These are phyloP conservation scores for Capillidium heterosporum DNA, from an alignment of 371 early-diverging fungal species.

Conservation along the genomic window DNA sequence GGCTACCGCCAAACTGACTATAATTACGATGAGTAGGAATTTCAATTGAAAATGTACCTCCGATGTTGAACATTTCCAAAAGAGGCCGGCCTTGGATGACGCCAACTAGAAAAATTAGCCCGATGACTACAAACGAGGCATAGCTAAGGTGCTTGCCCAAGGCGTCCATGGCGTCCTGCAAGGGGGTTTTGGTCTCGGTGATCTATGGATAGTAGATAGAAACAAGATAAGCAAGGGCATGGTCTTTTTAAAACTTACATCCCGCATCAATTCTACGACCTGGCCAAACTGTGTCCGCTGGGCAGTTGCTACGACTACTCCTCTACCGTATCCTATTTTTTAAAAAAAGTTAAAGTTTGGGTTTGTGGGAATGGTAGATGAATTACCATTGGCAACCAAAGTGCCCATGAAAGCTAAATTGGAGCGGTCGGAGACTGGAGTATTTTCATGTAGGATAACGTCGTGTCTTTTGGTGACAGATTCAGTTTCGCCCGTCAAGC, in stretches of 20 bases:
- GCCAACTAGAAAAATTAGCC: slow-evolving; percentile 76
- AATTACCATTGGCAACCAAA: slow-evolving; percentile 44
- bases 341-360: neutral
- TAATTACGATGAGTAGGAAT: slow-evolving; percentile 21
- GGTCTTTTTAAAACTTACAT: slow-evolving; percentile 18
- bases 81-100: neutral
- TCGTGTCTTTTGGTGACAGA: slow-evolving; percentile 46
- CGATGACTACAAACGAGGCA: slow-evolving; percentile 72
- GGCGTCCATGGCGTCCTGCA: slow-evolving; percentile 73
- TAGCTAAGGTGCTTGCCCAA: slow-evolving; percentile 70
- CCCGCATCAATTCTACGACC: slow-evolving; percentile 70
- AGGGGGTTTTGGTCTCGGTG: slow-evolving; percentile 61
- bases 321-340: slow-evolving; percentile 42
- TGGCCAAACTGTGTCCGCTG: slow-evolving; percentile 73
- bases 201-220: slow-evolving; percentile 17
- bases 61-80: slow-evolving; percentile 74
- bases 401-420: slow-evolving; percentile 86
- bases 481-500: slow-evolving; percentile 75
- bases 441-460: slow-evolving; percentile 27
- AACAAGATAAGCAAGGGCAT: neutral
- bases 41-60: slow-evolving; percentile 18
- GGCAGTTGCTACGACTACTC: slow-evolving; percentile 70
- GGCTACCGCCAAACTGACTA: slow-evolving; percentile 47
- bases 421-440: slow-evolving; percentile 49
- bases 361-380: neutral